Evolutionary conservation across 192 early-diverging fungal species (phyloP).

Genomic region (Entomortierella parvispora): DNA sequence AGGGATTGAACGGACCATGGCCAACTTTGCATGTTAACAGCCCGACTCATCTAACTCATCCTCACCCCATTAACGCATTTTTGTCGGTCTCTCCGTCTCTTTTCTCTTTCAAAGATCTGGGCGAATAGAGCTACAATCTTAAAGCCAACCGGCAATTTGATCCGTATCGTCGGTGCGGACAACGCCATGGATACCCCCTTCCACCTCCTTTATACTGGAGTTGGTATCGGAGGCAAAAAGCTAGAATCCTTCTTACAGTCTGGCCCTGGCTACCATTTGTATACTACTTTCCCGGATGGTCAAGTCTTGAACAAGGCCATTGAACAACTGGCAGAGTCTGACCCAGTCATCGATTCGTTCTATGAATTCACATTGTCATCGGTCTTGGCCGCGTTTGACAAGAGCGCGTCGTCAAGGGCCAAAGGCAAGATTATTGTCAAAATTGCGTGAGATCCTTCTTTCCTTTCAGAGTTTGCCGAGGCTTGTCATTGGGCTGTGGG

Average conservation of each 20-base stretch:
- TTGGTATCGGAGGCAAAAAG: constrained; percentile 5
- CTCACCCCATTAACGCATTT: too few relatives aligned
- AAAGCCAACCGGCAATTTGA: constrained; percentile 17
- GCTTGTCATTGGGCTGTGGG: too few relatives aligned
- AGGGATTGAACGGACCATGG: too few relatives aligned
- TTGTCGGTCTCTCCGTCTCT: neutral
- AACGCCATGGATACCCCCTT: constrained; percentile 9
- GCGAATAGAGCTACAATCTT: constrained; percentile 20
- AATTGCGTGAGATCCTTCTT: constrained; percentile 5
- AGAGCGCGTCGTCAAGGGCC: constrained; percentile 15
- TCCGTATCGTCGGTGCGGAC: constrained; percentile 17
- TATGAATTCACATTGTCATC: constrained; percentile 15
- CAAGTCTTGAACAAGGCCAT: constrained; percentile 10
- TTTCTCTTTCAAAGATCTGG: constrained; percentile 20
- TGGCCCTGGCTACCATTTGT: constrained; percentile 34
- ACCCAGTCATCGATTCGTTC: constrained; percentile 29
- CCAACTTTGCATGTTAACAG: too few relatives aligned
- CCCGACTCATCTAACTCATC: too few relatives aligned
- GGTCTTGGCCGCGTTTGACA: constrained; percentile 22
- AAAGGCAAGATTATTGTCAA: constrained; percentile 38
- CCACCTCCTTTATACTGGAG: neutral
- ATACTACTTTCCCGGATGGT: constrained; percentile 21
- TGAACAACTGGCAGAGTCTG: constrained; percentile 13
- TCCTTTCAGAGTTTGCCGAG: too few relatives aligned
- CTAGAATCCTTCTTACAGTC: constrained; percentile 11